Percentiles rank a stretch among this genome's conserved stretches.
Conservation (phyloP, 164 flowering plant species). For the Annona cherimola region DNA sequence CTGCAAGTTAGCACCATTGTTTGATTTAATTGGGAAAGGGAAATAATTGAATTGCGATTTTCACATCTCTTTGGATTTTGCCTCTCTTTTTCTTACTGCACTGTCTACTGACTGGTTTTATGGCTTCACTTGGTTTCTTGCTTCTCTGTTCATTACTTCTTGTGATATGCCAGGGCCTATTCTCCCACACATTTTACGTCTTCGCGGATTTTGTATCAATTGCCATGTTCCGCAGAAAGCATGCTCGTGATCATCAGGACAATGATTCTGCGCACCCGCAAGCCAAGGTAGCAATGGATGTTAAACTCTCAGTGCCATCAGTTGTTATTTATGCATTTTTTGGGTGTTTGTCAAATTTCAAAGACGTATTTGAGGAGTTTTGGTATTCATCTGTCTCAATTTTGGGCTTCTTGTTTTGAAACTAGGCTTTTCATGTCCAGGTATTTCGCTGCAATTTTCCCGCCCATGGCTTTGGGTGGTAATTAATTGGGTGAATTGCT, state of each 20-base stretch:
- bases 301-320: not conserved
- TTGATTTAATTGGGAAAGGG: no score
- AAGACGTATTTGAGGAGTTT: not conserved
- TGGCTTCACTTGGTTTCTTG: not conserved
- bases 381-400: no score
- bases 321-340: not conserved
- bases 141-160: no score
- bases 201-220: slow-evolving; percentile 6
- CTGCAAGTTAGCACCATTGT: no score
- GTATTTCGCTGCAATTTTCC: no score
- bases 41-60: no score
- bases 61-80: no score
- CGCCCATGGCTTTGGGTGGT: no score
- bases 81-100: no score
- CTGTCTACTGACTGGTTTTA: not conserved
- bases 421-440: no score
- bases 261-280: slow-evolving; percentile 30
- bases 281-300: slow-evolving; percentile 40
- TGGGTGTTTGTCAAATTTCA: slow-evolving; percentile 2
- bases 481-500: no score
- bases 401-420: no score
- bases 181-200: slow-evolving; percentile 1
- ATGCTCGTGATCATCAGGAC: slow-evolving; percentile 37
- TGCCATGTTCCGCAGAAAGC: slow-evolving; percentile 55
- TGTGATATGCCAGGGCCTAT: slow-evolving; percentile 4